Evolutionary conservation across 768 basidiomycete genomes (phyloP).

Genomic region (Mycena amicta): DNA sequence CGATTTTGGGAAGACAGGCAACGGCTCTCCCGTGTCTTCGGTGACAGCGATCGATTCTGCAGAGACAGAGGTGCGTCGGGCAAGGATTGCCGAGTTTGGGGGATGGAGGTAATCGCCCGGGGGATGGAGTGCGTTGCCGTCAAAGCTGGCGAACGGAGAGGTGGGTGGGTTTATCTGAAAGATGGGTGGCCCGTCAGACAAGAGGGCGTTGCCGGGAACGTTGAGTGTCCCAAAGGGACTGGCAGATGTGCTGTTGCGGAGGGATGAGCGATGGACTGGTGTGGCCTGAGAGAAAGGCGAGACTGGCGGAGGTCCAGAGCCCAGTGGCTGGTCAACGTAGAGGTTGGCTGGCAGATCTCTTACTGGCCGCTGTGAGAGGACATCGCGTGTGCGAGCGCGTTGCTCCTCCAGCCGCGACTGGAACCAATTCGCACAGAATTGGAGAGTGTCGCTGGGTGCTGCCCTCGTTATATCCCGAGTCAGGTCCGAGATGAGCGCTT

Average conservation of each 20-base stretch:
- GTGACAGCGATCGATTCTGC: slow-evolving; percentile 94
- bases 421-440: slow-evolving; percentile 96
- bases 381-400: slow-evolving; percentile 70
- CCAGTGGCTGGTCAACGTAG: slow-evolving; percentile 55
- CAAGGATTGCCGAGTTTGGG: slow-evolving; percentile 77
- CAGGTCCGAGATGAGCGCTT: slow-evolving; percentile 79
- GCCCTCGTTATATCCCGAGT: slow-evolving; percentile 84
- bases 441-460: slow-evolving; percentile 88
- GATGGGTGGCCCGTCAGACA: slow-evolving; percentile 56
- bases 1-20: slow-evolving; percentile 79
- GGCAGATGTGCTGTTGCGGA: slow-evolving; percentile 54
- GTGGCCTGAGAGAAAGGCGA: slow-evolving; percentile 60
- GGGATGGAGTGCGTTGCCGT: slow-evolving; percentile 49
- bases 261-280: slow-evolving; percentile 54
- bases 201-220: slow-evolving; percentile 78
- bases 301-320: slow-evolving; percentile 42
- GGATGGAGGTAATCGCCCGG: slow-evolving; percentile 72
- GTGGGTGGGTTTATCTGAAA: slow-evolving; percentile 66
- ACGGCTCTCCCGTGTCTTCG: slow-evolving; percentile 61
- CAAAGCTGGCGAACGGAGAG: slow-evolving; percentile 60
- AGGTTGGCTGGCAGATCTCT: slow-evolving; percentile 59
- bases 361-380: slow-evolving; percentile 54
- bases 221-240: slow-evolving; percentile 82
- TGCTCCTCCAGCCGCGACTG: slow-evolving; percentile 86
- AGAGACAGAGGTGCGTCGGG: slow-evolving; percentile 90